Conservation (phyloP, 345 rosid species). For the Boechera divaricarpa region DNA sequence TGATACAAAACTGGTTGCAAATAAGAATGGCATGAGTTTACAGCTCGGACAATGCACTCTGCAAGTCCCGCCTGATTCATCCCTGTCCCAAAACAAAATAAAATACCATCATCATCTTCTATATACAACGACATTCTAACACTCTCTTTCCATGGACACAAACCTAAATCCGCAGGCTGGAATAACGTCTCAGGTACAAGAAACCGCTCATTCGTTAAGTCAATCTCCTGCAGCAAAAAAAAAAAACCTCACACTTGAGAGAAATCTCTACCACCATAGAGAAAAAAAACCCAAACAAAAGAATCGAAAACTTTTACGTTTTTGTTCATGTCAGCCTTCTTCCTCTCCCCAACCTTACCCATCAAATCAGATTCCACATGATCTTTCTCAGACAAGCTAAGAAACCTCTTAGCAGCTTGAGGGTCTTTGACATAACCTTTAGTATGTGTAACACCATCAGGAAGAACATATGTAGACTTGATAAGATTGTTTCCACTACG, state of each 20-base stretch:
- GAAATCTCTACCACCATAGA: not conserved
- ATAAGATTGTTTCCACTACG: conserved; percentile 64
- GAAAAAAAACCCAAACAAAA: conserved; percentile 11
- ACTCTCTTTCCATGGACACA: conserved; percentile 19
- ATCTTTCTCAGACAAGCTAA: conserved; percentile 44
- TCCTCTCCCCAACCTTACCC: conserved; percentile 56
- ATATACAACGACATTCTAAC: not conserved
- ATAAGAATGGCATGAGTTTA: conserved; percentile 79
- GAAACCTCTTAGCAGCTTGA: conserved; percentile 60
- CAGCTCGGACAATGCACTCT: conserved; percentile 93
- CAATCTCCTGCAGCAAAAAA: conserved; percentile 73
- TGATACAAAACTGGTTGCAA: conserved; percentile 89
- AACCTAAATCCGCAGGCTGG: conserved; percentile 95
- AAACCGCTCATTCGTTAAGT: conserved; percentile 89
- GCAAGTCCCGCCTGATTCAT: conserved; percentile 97
- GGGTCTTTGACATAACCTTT: conserved; percentile 73
- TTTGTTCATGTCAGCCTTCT: conserved; percentile 66
- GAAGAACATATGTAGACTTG: conserved; percentile 81
- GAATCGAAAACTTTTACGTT: conserved; percentile 49
- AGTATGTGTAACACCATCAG: conserved; percentile 72
- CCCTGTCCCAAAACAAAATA: conserved; percentile 52
- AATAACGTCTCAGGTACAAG: conserved; percentile 96
- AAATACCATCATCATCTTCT: conserved; percentile 25
- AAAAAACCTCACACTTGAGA: not conserved
- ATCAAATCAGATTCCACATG: conserved; percentile 42